Evolutionary conservation across 2,329 filamentous ascomycete species (phyloP).

Genomic region (Fusarium redolens): DNA sequence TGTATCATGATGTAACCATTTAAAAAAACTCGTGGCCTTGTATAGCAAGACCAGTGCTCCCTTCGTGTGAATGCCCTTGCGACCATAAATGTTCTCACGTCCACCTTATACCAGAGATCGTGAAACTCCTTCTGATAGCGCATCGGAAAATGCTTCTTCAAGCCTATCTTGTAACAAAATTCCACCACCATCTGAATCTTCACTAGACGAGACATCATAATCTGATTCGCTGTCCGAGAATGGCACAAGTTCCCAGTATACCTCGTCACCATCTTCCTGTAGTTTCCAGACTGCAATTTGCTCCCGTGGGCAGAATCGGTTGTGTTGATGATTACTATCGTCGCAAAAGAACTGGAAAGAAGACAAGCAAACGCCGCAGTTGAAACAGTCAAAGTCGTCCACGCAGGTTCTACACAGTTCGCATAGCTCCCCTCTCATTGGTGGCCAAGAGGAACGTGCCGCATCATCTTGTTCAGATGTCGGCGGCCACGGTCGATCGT

Average conservation of each 20-base stretch:
- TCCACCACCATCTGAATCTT: rapidly evolving
- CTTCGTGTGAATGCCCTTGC: too few species aligned
- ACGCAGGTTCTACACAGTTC: too few species aligned
- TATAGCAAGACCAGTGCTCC: too few species aligned
- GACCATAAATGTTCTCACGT: too few species aligned
- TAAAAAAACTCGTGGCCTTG: too few species aligned
- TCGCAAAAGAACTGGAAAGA: neutral
- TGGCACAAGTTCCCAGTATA: rapidly evolving
- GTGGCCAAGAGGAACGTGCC: neutral
- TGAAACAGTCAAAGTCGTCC: too few species aligned
- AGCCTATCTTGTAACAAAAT: rapidly evolving
- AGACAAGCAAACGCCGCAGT: neutral
- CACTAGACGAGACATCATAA: rapidly evolving
- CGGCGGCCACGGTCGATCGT: neutral
- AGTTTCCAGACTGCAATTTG: neutral
- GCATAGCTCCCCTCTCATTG: neutral
- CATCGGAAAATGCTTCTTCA: neutral
- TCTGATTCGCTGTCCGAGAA: rapidly evolving
- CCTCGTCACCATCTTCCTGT: rapidly evolving
- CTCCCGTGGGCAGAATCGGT: rapidly evolving
- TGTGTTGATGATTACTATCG: rapidly evolving
- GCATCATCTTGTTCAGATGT: too few species aligned
- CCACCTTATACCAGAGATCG: too few species aligned
- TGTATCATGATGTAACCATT: too few species aligned
- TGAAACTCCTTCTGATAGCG: too few species aligned